Conservation (phyloP, 2,329 filamentous ascomycete genomes). For the Akanthomyces muscarius region DNA sequence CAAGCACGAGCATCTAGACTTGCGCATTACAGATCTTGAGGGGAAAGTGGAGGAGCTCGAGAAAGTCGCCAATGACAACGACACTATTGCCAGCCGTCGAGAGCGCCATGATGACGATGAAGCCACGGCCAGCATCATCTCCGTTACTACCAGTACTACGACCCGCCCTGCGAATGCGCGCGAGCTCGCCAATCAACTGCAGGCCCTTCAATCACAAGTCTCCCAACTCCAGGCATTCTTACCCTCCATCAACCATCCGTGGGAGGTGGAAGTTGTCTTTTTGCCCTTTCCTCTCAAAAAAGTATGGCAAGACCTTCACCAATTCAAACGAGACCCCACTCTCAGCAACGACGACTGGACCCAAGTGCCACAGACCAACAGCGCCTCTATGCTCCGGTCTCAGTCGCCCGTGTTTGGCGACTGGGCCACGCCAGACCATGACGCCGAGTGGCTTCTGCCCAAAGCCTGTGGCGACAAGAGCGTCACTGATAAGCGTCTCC, state of each 20-base stretch:
- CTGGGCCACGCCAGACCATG: conserved; percentile 41
- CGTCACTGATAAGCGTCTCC: conserved; percentile 65
- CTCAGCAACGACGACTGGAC: conserved; percentile 50
- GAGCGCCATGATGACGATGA: conserved; percentile 40
- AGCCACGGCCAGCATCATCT: conserved; percentile 43
- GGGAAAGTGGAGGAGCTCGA: conserved; percentile 58
- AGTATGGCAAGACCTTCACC: conserved; percentile 48
- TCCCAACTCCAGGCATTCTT: conserved; percentile 55
- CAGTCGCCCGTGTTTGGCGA: conserved; percentile 46
- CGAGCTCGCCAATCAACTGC: conserved; percentile 48
- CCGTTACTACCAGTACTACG: conserved; percentile 41
- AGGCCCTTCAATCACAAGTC: conserved; percentile 47
- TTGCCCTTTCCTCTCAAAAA: conserved; percentile 63
- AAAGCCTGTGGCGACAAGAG: conserved; percentile 63
- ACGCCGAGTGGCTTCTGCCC: conserved; percentile 61
- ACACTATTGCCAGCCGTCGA: conserved; percentile 36
- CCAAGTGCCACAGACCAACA: conserved; percentile 47
- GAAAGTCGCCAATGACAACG: conserved; percentile 46
- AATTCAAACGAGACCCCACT: conserved; percentile 41
- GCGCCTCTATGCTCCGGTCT: conserved; percentile 39
- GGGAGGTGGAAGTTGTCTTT: conserved; percentile 73
- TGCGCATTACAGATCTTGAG: conserved; percentile 66
- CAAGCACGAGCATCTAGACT: conserved; percentile 62
- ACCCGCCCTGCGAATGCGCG: conserved; percentile 39
- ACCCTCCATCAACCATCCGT: conserved; percentile 61